Percentiles rank a stretch among this genome's conserved stretches.
Evolutionary conservation across 495 filamentous ascomycete genomes (phyloP).

Genomic region (Hypoxylon crocopeplum): DNA sequence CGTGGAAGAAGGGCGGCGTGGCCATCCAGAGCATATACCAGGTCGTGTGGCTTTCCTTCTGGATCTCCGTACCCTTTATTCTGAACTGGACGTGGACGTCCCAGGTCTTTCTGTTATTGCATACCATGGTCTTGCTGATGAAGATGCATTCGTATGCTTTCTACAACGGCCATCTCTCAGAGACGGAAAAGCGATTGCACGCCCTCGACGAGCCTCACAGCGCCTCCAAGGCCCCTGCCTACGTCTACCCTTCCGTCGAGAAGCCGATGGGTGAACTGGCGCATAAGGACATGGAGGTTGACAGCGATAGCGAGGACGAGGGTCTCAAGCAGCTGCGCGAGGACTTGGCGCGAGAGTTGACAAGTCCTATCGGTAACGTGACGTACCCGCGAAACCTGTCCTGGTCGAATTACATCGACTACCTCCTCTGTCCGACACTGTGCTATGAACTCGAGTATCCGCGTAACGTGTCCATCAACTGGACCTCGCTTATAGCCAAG

Average conservation of each 20-base stretch:
- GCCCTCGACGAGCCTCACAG: slow-evolving; percentile 78
- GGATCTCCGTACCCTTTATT: slow-evolving; percentile 89
- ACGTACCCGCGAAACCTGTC: slow-evolving; percentile 93
- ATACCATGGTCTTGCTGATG: slow-evolving; percentile 91
- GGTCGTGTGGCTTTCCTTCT: slow-evolving; percentile 76
- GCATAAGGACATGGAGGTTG: slow-evolving; percentile 29
- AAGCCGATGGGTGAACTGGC: slow-evolving; percentile 54
- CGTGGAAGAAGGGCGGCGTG: slow-evolving; percentile 80
- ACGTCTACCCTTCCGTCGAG: slow-evolving; percentile 76
- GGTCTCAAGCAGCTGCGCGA: slow-evolving; percentile 74
- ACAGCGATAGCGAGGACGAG: slow-evolving; percentile 50
- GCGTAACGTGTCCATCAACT: slow-evolving; percentile 72
- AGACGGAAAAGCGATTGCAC: slow-evolving; percentile 78
- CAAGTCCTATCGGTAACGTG: slow-evolving; percentile 83
- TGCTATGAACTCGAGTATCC: slow-evolving; percentile 99
- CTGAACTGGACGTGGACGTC: slow-evolving; percentile 91
- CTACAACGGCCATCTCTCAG: slow-evolving; percentile 94
- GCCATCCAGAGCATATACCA: slow-evolving; percentile 84
- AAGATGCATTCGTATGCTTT: slow-evolving; percentile 99
- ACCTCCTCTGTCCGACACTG: slow-evolving; percentile 88
- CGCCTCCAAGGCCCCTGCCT: slow-evolving; percentile 71
- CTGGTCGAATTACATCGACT: slow-evolving; percentile 82
- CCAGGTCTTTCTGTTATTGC: slow-evolving; percentile 92
- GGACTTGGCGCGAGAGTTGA: slow-evolving; percentile 87
- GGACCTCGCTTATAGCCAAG: slow-evolving; percentile 85